Evolutionary conservation across 306 rosid species (phyloP), one percentile per base, ranked within the genome.

Genomic region (Phaseolus lunatus): DNA sequence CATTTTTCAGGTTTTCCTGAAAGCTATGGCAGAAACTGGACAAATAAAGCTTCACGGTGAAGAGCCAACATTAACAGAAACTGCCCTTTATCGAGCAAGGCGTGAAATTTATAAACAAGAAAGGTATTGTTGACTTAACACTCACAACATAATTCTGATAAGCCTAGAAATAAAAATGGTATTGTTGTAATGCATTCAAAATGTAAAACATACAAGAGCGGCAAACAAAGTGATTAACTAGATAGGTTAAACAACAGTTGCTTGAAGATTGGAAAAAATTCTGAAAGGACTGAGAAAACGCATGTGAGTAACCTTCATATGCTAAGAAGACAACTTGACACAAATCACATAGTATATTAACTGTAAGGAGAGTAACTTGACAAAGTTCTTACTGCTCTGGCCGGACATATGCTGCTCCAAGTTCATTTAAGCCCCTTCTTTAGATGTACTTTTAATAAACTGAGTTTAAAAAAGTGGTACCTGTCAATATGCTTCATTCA

Each of bases 21-120:
- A 92, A 86, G 99, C 98, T 74, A 95, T 95, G 98, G 98, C 98
- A 49, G 94, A 91, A 87, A 90, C 96, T 39, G 99, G 98, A 67
- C 97, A 89, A 81, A 76, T 95, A 73, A 88, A 95, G 87, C 85
- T 95, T 47, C 88, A 92, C 26, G 98, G 99, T 58, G 96, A 95
- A 72, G 67, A 80, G 16, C 98, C 99, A 64, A 92, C 99, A 29
- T 76, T 92, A 75, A 86, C 99, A 6, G 99, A 95, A 88, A 86
- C 91, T 70, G 85, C 99, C 67, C 97, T 92, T 56, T 95, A 90
- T 83, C 87, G 99, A 84, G 98, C 99, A 79, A 86, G 99, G 54
- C 91, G 99, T 58, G 91, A 92, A 81, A 86, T 95, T 63, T 95
- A 74, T 86, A 95, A 95, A 91, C 94, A 95, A 84, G 99, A 95